Percentiles rank a stretch among this genome's conserved stretches.
Evolutionary conservation across 192 early-diverging fungal species (phyloP).

Genomic region (Coemansia sp.): DNA sequence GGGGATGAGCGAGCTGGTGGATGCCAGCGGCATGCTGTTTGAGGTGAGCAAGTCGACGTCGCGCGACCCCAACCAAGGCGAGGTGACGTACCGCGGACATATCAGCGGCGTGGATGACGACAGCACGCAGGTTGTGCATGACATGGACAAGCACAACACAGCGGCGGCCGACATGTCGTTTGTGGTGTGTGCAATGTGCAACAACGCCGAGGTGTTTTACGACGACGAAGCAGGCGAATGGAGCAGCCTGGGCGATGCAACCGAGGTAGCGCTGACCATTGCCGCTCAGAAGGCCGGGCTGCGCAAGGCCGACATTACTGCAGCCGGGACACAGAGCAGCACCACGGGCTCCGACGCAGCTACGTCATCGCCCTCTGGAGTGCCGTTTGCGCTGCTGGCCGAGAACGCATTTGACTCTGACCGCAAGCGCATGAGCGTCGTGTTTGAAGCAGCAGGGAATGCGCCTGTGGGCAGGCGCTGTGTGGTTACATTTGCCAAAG

Average conservation of each 20-base stretch:
- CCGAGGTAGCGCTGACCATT: slow-evolving; percentile 89
- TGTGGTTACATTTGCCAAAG: slow-evolving; percentile 76
- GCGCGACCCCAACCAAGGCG: slow-evolving; percentile 53
- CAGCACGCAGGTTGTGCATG: slow-evolving; percentile 37
- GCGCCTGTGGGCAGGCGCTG: slow-evolving; percentile 11
- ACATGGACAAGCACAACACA: slow-evolving; percentile 57
- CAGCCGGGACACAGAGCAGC: background rate
- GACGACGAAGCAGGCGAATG: slow-evolving; percentile 60
- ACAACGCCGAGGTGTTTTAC: slow-evolving; percentile 74
- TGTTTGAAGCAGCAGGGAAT: slow-evolving; percentile 54
- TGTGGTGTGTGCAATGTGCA: slow-evolving; percentile 81
- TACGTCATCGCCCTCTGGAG: background rate
- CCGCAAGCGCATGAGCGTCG: slow-evolving; percentile 91
- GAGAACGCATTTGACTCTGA: slow-evolving; percentile 94
- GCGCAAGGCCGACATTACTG: slow-evolving; percentile 47
- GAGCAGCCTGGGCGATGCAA: slow-evolving; percentile 86
- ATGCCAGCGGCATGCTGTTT: slow-evolving; percentile 40
- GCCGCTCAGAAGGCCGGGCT: slow-evolving; percentile 84
- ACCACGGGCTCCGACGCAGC: background rate
- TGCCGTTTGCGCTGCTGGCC: slow-evolving; percentile 56
- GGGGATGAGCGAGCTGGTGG: slow-evolving; percentile 75
- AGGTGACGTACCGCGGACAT: slow-evolving; percentile 69
- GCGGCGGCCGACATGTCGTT: slow-evolving; percentile 70
- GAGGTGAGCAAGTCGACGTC: slow-evolving; percentile 65
- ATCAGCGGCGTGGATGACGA: slow-evolving; percentile 43